These are phyloP conservation scores for Aurantiochytrium sp. DNA, from an alignment of 108 stramenopile genomes.

Conservation along the genomic window DNA sequence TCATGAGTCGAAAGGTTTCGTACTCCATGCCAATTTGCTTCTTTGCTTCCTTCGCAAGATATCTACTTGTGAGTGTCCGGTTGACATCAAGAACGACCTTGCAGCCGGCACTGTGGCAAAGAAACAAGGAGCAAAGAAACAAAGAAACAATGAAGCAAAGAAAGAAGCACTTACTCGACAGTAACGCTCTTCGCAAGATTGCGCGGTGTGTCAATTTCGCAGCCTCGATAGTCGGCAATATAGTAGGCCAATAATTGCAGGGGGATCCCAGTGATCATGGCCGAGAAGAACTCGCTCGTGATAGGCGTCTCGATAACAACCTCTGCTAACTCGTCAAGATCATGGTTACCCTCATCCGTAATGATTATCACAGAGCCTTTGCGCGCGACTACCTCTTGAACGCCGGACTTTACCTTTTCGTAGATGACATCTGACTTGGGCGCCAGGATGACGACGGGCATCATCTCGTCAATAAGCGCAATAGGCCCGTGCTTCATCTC, in stretches of 20 bases:
- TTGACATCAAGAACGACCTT: no score
- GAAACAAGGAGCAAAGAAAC: no score
- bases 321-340: slow-evolving; percentile 65
- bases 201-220: slow-evolving; percentile 94
- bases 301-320: slow-evolving; percentile 91
- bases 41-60: no score
- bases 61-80: no score
- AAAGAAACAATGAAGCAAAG: no score
- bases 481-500: slow-evolving; percentile 99
- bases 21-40: no score
- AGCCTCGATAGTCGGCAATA: slow-evolving; percentile 83
- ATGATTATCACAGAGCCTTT: neutral
- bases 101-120: no score
- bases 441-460: slow-evolving; percentile 88
- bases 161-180: slow-evolving; percentile 89
- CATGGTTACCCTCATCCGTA: slow-evolving; percentile 22
- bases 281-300: slow-evolving; percentile 58
- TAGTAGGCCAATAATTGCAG: slow-evolving; percentile 95
- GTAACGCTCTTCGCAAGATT: slow-evolving; percentile 99
- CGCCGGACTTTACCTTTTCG: slow-evolving; percentile 83
- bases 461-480: slow-evolving; percentile 87
- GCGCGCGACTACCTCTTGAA: slow-evolving; percentile 74
- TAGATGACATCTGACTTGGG: slow-evolving; percentile 18
- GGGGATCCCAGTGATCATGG: slow-evolving; percentile 78
- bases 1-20: no score